Evolutionary conservation across 768 basidiomycete genomes (phyloP).

Genomic region (Clitopilus passeckerianus): DNA sequence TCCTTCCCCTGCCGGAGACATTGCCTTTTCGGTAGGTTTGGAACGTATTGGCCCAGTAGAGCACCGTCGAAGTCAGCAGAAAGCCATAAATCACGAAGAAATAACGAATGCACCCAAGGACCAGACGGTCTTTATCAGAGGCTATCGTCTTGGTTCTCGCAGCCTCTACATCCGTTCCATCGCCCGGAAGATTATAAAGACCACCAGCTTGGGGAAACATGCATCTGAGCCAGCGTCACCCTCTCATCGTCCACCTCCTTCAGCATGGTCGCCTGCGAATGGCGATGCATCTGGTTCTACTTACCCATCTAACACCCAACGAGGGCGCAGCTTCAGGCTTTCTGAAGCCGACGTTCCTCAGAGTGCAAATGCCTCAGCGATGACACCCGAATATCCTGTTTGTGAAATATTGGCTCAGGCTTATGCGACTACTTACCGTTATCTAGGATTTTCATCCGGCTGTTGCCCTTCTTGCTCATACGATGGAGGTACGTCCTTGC

Average conservation of each 20-base stretch:
- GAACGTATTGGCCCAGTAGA: conserved; percentile 6
- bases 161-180: conserved; percentile 3
- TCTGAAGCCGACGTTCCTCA: neutral
- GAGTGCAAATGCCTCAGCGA: neutral
- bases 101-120: conserved; percentile 1
- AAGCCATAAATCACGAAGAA: neutral
- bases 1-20: neutral
- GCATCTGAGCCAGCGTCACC: neutral
- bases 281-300: neutral
- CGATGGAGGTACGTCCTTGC: conserved; percentile 7
- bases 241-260: neutral
- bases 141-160: conserved; percentile 6
- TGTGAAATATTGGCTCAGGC: neutral
- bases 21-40: neutral
- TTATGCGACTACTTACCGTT: neutral
- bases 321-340: neutral
- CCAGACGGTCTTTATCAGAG: conserved; percentile 12
- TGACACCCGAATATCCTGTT: neutral
- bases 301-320: neutral
- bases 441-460: conserved; percentile 10
- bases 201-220: neutral
- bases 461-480: conserved; percentile 5
- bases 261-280: neutral
- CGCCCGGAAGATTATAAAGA: conserved; percentile 1
- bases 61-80: conserved; percentile 4